phyloP scores from a whole-genome alignment of 192 early-diverging fungal genomes.

The Coemansia umbellata region DNA sequence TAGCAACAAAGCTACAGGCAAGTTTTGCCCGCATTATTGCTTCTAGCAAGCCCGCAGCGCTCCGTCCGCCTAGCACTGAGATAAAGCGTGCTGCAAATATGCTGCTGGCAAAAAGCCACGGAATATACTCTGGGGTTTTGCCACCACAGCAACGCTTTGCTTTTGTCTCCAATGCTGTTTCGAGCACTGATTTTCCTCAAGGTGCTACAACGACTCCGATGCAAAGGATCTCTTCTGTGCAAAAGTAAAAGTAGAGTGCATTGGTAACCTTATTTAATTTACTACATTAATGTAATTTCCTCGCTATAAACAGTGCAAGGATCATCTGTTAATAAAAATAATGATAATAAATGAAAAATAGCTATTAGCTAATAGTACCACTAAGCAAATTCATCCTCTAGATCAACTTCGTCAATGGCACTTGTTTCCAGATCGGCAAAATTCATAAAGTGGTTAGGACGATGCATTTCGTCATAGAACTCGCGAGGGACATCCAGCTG shows the following conservation, averaged over 20 bases:
- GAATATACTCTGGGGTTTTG: slow-evolving; percentile 34
- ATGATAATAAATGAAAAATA: neutral
- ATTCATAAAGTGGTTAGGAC: slow-evolving; percentile 93
- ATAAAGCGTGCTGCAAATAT: slow-evolving; percentile 25
- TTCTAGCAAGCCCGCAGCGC: slow-evolving; percentile 12
- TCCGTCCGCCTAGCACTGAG: slow-evolving; percentile 25
- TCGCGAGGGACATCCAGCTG: slow-evolving; percentile 91
- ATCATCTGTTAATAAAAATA: neutral
- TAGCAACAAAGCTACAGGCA: slow-evolving; percentile 25
- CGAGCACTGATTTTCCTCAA: slow-evolving; percentile 15
- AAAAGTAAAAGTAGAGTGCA: neutral
- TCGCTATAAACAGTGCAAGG: neutral
- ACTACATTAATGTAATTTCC: neutral
- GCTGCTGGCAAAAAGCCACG: slow-evolving; percentile 16
- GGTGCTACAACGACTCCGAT: slow-evolving; percentile 37
- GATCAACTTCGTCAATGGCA: slow-evolving; percentile 31
- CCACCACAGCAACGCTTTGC: slow-evolving; percentile 42
- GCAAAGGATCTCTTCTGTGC: slow-evolving; percentile 8
- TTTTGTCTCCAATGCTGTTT: slow-evolving; percentile 31
- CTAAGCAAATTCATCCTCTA: slow-evolving; percentile 51
- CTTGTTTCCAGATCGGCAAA: slow-evolving; percentile 67
- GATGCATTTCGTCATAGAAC: slow-evolving; percentile 96
- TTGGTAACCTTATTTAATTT: no score
- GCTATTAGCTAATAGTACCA: neutral
- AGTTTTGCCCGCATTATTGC: slow-evolving; percentile 21